phyloP scores from a whole-genome alignment of 768 basidiomycete genomes.

The Phanerochaete carnosa region DNA sequence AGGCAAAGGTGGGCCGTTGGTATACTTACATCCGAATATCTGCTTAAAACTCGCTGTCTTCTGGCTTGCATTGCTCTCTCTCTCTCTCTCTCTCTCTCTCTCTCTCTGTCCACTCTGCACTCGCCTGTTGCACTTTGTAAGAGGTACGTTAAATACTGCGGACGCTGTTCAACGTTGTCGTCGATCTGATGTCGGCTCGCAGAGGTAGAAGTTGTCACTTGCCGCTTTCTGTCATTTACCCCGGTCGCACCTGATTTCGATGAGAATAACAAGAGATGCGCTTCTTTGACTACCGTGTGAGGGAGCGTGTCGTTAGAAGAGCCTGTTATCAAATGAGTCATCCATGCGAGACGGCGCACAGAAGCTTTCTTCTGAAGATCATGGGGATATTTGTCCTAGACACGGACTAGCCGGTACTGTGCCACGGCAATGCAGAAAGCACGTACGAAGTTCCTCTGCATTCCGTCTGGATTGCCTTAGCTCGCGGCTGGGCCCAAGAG shows the following conservation, averaged over 20 bases:
- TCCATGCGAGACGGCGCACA: not conserved
- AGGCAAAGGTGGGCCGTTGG: constrained; percentile 10
- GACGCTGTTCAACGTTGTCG: not conserved
- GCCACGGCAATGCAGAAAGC: not conserved
- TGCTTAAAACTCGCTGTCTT: not conserved
- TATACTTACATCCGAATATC: not conserved
- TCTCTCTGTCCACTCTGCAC: too few relatives aligned
- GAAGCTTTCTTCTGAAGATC: not conserved
- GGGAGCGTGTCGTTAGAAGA: not conserved
- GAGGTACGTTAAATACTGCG: not conserved
- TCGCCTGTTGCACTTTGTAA: not conserved
- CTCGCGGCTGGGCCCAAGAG: constrained; percentile 8
- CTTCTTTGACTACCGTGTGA: not conserved
- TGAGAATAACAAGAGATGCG: not conserved
- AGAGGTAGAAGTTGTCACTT: not conserved
- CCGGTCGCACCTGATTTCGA: not conserved
- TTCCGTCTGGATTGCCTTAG: constrained; percentile 12
- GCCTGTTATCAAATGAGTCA: not conserved
- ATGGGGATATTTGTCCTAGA: not conserved
- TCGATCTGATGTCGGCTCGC: constrained; percentile 1
- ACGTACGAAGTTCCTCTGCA: constrained; percentile 9
- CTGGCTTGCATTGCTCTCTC: not conserved
- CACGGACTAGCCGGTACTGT: not conserved
- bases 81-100: too few relatives aligned
- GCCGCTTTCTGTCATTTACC: not conserved